phyloP scores from a whole-genome alignment of 1,284 basidiomycete genomes.

The Leccinum pachyderme region DNA sequence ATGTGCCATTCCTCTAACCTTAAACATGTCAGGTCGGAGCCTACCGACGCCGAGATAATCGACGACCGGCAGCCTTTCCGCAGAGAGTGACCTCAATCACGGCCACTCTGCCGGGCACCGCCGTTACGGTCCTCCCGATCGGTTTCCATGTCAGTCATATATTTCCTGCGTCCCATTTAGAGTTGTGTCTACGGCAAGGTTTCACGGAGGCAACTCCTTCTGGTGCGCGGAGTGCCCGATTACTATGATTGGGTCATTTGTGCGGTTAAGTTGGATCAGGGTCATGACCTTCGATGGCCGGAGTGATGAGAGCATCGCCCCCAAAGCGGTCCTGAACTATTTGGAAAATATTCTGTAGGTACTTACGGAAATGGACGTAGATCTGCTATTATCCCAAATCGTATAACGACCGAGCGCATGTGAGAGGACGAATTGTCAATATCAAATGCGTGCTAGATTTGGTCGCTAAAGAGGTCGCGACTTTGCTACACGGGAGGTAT shows the following conservation, averaged over 20 bases:
- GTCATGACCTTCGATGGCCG: slow-evolving; percentile 21
- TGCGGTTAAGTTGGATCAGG: slow-evolving; percentile 17
- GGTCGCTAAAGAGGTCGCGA: slow-evolving; percentile 28
- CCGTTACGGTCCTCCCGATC: slow-evolving; percentile 23
- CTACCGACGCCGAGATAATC: slow-evolving; percentile 25
- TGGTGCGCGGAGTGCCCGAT: slow-evolving; percentile 14
- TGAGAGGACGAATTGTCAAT: slow-evolving; percentile 35
- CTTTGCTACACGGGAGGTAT: slow-evolving; percentile 32
- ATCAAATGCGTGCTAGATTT: slow-evolving; percentile 35
- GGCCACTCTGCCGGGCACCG: slow-evolving; percentile 23
- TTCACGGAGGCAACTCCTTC: slow-evolving; percentile 19
- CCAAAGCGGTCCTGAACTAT: slow-evolving; percentile 15
- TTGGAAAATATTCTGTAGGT: slow-evolving; percentile 17
- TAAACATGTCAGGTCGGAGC: slow-evolving; percentile 28
- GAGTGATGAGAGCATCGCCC: slow-evolving; percentile 19
- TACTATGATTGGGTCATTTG: slow-evolving; percentile 11
- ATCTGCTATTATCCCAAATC: slow-evolving; percentile 28
- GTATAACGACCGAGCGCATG: slow-evolving; percentile 34
- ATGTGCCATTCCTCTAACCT: slow-evolving; percentile 17
- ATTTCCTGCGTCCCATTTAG: slow-evolving; percentile 13
- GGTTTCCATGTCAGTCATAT: slow-evolving; percentile 21
- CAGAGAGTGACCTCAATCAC: slow-evolving; percentile 15
- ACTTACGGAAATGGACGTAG: slow-evolving; percentile 27
- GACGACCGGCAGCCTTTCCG: slow-evolving; percentile 11
- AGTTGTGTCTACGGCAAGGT: slow-evolving; percentile 12